A percentile compares a stretch with the other conserved stretches of the same genome.
Conservation (phyloP, 1,284 basidiomycete species). For the Cutaneotrichosporon daszewskae region DNA sequence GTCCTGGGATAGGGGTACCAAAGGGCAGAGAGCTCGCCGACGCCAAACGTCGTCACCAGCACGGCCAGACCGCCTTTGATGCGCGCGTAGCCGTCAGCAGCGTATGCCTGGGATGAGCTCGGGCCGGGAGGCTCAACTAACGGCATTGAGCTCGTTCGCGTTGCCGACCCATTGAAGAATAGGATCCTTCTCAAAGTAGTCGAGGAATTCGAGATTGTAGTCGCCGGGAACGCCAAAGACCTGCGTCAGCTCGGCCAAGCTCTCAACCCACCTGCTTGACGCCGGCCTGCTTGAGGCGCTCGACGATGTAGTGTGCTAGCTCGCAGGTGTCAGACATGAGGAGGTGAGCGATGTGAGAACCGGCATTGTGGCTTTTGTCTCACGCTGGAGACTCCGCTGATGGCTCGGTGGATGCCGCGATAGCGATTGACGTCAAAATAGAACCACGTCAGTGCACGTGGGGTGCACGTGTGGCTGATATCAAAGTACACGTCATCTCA, state of each 20-base stretch:
- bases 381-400: too few species aligned
- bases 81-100: conserved; percentile 90
- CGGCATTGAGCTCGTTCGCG: conserved; percentile 79
- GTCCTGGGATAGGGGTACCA: background rate
- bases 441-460: too few species aligned
- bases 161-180: conserved; percentile 84
- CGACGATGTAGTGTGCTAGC: conserved; percentile 57
- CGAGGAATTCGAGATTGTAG: conserved; percentile 73
- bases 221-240: conserved; percentile 90
- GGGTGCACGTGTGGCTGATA: too few species aligned
- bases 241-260: conserved; percentile 1
- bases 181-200: conserved; percentile 76
- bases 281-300: conserved; percentile 54
- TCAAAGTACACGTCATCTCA: too few species aligned
- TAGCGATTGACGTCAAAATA: too few species aligned
- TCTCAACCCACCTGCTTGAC: conserved; percentile 26
- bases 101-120: conserved; percentile 55
- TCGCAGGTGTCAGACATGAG: too few species aligned
- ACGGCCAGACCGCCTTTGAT: conserved; percentile 72
- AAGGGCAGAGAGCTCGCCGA: conserved; percentile 78
- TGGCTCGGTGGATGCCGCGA: too few species aligned
- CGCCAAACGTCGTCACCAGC: conserved; percentile 72
- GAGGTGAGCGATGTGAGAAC: too few species aligned
- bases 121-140: conserved; percentile 11
- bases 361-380: too few species aligned